Base-by-base conservation (phyloP, 2,329 filamentous ascomycete genomes). In the Malbranchea cinnamomea region DNA sequence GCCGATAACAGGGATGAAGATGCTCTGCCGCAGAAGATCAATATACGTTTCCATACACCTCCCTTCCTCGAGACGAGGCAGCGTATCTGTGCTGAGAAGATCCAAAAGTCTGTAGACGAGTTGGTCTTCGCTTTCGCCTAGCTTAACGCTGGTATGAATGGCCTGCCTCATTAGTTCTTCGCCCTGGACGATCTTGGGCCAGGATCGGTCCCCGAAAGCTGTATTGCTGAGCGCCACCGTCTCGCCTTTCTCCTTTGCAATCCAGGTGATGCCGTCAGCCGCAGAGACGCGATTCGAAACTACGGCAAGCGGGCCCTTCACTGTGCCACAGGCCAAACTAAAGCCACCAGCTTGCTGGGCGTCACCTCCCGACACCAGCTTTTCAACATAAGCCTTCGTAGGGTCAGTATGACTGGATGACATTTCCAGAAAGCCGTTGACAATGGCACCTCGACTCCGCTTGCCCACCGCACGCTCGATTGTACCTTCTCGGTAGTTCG, bases 191-290 rank as follows among this genome's bases (percentile, higher is more conserved):
- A 76, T 68, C 49, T 77, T 77, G 0, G 66, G 67, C 71, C 72
- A 77, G 2, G 61, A 60, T 12, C 58, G 55, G 39, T 76, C 68
- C 23, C 62, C 64, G 40, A 68, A 72, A 2, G 62, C 60, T 2
- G 68, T 67, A 42, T 77, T 77, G 48, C 71, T 75, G 13, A 77
- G 53, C 0, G 67, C 71, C 16, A 67, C 59, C 0, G 67, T 73
- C 41, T 73, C 61, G 2, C 60, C 59, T 10, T 52, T 49, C 7
- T 54, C 46, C 1, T 48, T 50, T 1, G 62, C 61, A 13, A 76
- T 60, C 51, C 65, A 67, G 4, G 57, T 53, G 6, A 72, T 56
- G 9, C 60, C 59, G 2, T 64, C 53, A 8, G 62, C 54, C 21
- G 63, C 53, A 3, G 62, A 56, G 2, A 68, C 72, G 1, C 72